Percentiles rank a stretch among this genome's conserved stretches.
Conservation (phyloP, 2,329 filamentous ascomycete genomes). For the Neonectria coccinea region DNA sequence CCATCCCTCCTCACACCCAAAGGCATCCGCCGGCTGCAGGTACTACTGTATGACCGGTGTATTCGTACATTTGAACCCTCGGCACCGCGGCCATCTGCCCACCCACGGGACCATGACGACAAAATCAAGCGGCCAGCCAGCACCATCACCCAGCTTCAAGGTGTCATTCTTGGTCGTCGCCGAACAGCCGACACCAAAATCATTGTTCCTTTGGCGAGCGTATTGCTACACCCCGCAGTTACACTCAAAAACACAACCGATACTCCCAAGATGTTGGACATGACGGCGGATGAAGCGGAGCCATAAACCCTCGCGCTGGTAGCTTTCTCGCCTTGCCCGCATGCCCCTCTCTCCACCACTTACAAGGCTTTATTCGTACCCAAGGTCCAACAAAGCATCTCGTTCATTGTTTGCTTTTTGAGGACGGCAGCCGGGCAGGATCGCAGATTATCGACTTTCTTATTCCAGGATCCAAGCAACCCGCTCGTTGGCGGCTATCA, state of each 20-base stretch:
- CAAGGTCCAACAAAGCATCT: slow-evolving; percentile 7
- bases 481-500: neutral
- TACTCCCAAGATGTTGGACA: slow-evolving; percentile 1
- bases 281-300: slow-evolving; percentile 17
- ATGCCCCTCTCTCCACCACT: slow-evolving; percentile 16
- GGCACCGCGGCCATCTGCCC: neutral
- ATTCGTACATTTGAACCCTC: neutral
- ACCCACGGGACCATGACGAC: neutral
- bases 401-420: slow-evolving; percentile 18
- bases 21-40: neutral
- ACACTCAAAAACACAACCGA: neutral
- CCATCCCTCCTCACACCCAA: neutral
- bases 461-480: neutral
- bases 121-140: neutral
- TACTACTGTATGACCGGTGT: neutral
- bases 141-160: neutral
- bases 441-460: neutral
- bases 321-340: slow-evolving; percentile 9
- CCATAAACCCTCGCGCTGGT: slow-evolving; percentile 12
- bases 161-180: neutral
- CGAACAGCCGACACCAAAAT: neutral
- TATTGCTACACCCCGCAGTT: neutral
- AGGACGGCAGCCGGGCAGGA: neutral
- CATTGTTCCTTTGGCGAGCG: neutral
- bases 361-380: neutral